Percentiles rank a stretch among this genome's conserved stretches.
These are phyloP conservation scores for Lonicera japonica DNA, from an alignment of 129 eudicot genomes.

Conservation along the genomic window DNA sequence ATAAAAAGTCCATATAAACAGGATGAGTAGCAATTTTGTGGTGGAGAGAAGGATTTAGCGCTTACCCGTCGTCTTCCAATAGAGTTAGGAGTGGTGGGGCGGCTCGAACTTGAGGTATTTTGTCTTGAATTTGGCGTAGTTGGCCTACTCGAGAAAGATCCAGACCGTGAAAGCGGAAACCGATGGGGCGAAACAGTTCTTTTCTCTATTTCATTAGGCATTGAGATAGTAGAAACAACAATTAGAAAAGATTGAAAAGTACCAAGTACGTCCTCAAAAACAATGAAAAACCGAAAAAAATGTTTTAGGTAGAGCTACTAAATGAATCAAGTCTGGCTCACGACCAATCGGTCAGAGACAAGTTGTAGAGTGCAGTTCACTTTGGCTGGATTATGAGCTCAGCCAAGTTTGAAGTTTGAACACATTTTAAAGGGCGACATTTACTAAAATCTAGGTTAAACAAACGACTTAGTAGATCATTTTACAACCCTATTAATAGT, in stretches of 20 bases:
- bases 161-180: constrained; percentile 63
- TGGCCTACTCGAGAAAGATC: constrained; percentile 52
- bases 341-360: no score
- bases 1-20: no score
- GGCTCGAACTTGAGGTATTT: constrained; percentile 45
- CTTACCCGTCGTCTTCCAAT: constrained; percentile 52
- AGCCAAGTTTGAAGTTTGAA: no score
- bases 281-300: background rate
- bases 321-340: no score
- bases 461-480: no score
- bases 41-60: no score
- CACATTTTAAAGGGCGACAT: no score
- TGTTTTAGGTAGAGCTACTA: background rate
- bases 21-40: no score
- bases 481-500: no score
- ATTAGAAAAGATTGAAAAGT: background rate
- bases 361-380: no score
- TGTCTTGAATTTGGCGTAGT: constrained; percentile 48
- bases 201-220: constrained; percentile 36
- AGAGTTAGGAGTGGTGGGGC: constrained; percentile 56
- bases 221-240: background rate
- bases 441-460: no score
- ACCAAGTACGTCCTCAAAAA: background rate
- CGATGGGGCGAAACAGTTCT: constrained; percentile 73
- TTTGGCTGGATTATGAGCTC: no score